Conservation (phyloP, 2,329 filamentous ascomycete genomes). For the Tympanopsis confertula region DNA sequence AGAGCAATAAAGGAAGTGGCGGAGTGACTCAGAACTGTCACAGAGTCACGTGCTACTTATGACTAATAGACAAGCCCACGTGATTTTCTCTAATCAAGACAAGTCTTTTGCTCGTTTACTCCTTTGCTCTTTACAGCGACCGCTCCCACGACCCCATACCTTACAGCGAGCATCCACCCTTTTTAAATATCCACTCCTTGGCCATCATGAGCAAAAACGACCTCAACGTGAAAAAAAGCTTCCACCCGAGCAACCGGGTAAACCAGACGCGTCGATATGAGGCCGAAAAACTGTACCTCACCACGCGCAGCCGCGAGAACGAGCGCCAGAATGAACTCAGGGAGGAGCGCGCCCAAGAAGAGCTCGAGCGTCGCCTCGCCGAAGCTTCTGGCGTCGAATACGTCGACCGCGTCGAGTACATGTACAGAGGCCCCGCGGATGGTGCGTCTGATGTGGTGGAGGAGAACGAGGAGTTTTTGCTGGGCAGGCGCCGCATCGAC, state of each 20-base stretch:
- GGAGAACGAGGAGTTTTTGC: constrained; percentile 84
- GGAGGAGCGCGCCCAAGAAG: background rate
- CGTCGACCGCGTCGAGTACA: constrained; percentile 20
- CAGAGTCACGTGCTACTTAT: too few species aligned
- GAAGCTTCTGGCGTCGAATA: background rate
- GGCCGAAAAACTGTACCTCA: background rate
- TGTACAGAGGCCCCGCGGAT: constrained; percentile 80
- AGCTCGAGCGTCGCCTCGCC: background rate
- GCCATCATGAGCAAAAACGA: background rate
- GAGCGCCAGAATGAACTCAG: background rate
- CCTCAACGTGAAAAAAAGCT: background rate
- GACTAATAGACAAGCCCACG: too few species aligned
- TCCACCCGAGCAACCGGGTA: background rate
- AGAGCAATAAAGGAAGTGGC: too few species aligned
- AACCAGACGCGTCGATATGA: background rate
- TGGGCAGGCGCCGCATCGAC: constrained; percentile 89
- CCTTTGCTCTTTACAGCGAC: background rate
- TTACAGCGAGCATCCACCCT: background rate
- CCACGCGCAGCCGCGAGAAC: background rate
- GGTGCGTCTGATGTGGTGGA: constrained; percentile 67
- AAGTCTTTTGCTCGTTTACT: too few species aligned
- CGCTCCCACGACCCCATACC: background rate
- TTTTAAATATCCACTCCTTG: background rate
- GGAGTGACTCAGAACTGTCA: too few species aligned
- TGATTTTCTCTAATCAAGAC: too few species aligned